Base-by-base conservation (phyloP, 73 alveolate genomes). In the Paramecium octaurelia region DNA sequence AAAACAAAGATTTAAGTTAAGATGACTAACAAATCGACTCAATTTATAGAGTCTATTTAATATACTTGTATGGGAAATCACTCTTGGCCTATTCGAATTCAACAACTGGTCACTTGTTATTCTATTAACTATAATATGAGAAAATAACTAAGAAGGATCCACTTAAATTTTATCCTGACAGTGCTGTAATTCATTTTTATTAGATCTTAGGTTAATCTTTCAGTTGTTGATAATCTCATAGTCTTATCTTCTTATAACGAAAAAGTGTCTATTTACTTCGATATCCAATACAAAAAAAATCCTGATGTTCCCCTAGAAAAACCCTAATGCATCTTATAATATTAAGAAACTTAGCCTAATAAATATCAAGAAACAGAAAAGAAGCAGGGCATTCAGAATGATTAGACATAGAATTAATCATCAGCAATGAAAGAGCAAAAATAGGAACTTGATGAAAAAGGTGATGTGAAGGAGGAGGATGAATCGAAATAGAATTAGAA, bases 11-110 rank as follows among this genome's bases (percentile, higher is more conserved):
- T 80, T 80, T 80, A 44, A 44, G 48, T 24, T 20, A 38, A 42
- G 91, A 80, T 20, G 91, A 80, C 0, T 24, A 10, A 16, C 2
- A 20, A 23, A 21, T 24, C 24, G 91, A 80, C 2, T 43, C 76
- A n/a, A 80, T 24, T 24, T 80, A 80, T 46, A 80, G 73, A 80
- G 46, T 80, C n/a, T 80, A 80, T 48, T 43, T 80, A 64, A 44
- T 80, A 4, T 14, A 80, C 38, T 44, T 44, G 0, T 80, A 80
- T 18, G 91, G 91, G 2, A 80, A 80, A 43, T 80, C 76, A 3
- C 76, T 80, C 6, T 44, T 80, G 18, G 91, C 91, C 3, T 80
- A 80, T 80, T 42, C 91, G 2, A 80, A 80, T 48, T 43, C 91
- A 24, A 44, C 2, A 18, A 42, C 54, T 46, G 91, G 91, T 21